Conservation (phyloP, 257 asterid genomes). For the Rauvolfia tetraphylla region DNA sequence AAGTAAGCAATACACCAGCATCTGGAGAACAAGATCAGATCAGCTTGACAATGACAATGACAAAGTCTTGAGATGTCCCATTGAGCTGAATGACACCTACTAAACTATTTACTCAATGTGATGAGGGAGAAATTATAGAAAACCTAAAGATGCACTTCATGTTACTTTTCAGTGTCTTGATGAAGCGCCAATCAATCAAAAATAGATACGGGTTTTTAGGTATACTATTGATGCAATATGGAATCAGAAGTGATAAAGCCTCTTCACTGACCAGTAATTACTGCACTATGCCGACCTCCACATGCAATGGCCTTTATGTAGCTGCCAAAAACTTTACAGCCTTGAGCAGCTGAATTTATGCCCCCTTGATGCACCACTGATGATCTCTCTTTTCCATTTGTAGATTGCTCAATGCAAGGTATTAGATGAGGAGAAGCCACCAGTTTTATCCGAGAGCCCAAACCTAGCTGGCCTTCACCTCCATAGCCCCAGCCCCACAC, state of each 20-base stretch:
- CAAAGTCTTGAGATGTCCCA: neutral
- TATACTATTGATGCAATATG: neutral
- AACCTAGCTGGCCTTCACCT: conserved; percentile 88
- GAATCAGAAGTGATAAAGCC: neutral
- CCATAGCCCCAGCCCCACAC: conserved; percentile 98
- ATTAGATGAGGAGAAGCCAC: conserved; percentile 87
- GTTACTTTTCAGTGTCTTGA: neutral
- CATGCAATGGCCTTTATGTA: conserved; percentile 62
- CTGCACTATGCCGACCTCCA: conserved; percentile 80
- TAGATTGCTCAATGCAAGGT: conserved; percentile 52
- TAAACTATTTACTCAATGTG: neutral
- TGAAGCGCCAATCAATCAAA: neutral
- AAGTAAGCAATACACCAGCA: conserved; percentile 64
- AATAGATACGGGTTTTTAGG: neutral
- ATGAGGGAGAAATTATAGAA: neutral
- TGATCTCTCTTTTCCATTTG: conserved; percentile 39
- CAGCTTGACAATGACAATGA: conserved; percentile 6
- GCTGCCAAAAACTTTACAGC: conserved; percentile 37
- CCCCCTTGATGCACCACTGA: conserved; percentile 28
- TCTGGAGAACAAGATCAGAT: conserved; percentile 28
- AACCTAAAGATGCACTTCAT: neutral
- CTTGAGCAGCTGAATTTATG: conserved; percentile 25
- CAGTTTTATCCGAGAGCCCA: conserved; percentile 63
- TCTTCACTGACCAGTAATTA: conserved; percentile 53
- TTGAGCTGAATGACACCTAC: neutral